phyloP scores from a whole-genome alignment of 441 rosid species.

The Gossypium gossypioides region DNA sequence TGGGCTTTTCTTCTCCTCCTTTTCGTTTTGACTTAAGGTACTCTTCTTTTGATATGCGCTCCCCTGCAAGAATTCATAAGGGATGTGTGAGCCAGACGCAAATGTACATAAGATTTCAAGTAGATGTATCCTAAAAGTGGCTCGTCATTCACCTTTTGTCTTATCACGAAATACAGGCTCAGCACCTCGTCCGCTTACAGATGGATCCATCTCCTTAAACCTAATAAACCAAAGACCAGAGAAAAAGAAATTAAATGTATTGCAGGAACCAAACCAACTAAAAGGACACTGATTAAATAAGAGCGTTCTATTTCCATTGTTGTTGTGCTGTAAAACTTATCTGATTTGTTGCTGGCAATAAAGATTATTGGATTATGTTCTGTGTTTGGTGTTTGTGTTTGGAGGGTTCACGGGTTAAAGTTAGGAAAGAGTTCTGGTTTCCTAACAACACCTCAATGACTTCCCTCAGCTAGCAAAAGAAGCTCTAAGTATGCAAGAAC shows the following conservation, averaged over 20 bases:
- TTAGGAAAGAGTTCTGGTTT: too few relatives aligned
- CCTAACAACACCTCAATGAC: neutral
- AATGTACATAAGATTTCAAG: constrained; percentile 11
- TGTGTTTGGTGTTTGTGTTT: too few relatives aligned
- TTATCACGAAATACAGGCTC: constrained; percentile 80
- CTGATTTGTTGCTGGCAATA: too few relatives aligned
- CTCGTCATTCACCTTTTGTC: constrained; percentile 37
- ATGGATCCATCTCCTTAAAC: constrained; percentile 60
- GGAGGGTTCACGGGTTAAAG: too few relatives aligned
- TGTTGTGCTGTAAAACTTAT: too few relatives aligned
- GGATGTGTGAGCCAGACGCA: constrained; percentile 7
- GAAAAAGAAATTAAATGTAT: neutral
- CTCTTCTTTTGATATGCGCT: constrained; percentile 71
- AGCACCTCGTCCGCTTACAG: constrained; percentile 65
- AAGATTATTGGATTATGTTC: too few relatives aligned
- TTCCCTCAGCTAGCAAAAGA: neutral
- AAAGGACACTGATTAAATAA: neutral
- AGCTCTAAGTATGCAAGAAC: neutral
- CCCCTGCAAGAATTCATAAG: constrained; percentile 39
- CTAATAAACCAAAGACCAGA: constrained; percentile 22
- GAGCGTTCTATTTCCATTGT: neutral
- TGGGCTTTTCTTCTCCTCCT: constrained; percentile 59
- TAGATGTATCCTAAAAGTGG: neutral
- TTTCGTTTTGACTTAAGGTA: constrained; percentile 51
- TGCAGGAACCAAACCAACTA: neutral